Evolutionary conservation across 192 early-diverging fungal species (phyloP).

Genomic region (Dispira parvispora): DNA sequence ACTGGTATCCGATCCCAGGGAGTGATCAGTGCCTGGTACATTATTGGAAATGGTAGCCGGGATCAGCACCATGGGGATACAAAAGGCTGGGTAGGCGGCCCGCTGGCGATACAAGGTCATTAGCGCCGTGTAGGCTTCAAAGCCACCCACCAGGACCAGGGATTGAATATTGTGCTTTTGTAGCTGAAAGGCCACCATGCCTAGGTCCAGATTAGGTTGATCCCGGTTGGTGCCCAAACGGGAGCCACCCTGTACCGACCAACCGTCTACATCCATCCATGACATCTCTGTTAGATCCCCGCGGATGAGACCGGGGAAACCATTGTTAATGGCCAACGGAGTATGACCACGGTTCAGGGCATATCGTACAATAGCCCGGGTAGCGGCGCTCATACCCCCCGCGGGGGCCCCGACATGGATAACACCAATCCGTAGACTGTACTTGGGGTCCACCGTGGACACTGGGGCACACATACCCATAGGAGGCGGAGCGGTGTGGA

Average conservation of each 20-base stretch:
- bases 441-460: slow-evolving; percentile 23
- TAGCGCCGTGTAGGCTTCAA: slow-evolving; percentile 79
- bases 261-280: slow-evolving; percentile 77
- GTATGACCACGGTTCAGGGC: slow-evolving; percentile 77
- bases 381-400: slow-evolving; percentile 95
- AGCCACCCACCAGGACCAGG: slow-evolving; percentile 90
- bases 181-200: slow-evolving; percentile 79
- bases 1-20: slow-evolving; percentile 86
- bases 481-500: too few relatives aligned
- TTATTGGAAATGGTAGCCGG: slow-evolving; percentile 97
- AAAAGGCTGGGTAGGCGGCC: slow-evolving; percentile 73
- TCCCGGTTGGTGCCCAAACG: slow-evolving; percentile 88
- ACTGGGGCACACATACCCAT: too few relatives aligned
- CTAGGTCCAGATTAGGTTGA: slow-evolving; percentile 69
- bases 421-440: slow-evolving; percentile 70
- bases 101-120: slow-evolving; percentile 52
- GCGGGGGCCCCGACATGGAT: slow-evolving; percentile 91
- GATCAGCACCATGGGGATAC: slow-evolving; percentile 82
- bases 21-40: slow-evolving; percentile 91
- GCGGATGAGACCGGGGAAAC: slow-evolving; percentile 73
- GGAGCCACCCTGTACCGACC: slow-evolving; percentile 84
- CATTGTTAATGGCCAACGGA: slow-evolving; percentile 79
- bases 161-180: slow-evolving; percentile 83
- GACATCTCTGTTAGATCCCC: slow-evolving; percentile 61
- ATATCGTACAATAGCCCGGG: slow-evolving; percentile 65